Evolutionary conservation across 1,284 basidiomycete genomes (phyloP).

Genomic region (Fomitopsis schrenkii): DNA sequence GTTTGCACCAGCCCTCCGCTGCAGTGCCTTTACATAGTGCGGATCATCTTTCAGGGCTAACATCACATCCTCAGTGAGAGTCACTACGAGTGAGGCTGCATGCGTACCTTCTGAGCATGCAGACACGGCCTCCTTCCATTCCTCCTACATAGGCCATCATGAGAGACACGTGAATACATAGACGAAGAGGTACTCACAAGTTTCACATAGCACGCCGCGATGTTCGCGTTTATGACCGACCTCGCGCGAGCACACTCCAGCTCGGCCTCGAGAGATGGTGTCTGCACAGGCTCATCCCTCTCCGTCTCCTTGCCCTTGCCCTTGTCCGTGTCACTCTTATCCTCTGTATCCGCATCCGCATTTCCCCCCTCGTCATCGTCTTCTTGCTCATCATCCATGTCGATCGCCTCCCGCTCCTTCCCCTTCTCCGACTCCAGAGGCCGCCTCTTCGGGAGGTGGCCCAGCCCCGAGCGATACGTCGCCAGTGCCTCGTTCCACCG

Average conservation of each 20-base stretch:
- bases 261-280: slow-evolving; percentile 32
- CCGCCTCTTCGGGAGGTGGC: slow-evolving; percentile 48
- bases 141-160: slow-evolving; percentile 42
- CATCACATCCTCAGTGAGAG: slow-evolving; percentile 4
- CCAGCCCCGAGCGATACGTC: slow-evolving; percentile 57
- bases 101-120: slow-evolving; percentile 69
- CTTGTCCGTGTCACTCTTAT: not conserved
- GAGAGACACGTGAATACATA: not conserved
- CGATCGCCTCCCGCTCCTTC: slow-evolving; percentile 28
- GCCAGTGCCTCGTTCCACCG: slow-evolving; percentile 65
- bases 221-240: slow-evolving; percentile 72
- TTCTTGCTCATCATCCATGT: slow-evolving; percentile 21
- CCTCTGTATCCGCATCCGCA: not conserved
- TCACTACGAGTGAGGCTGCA: slow-evolving; percentile 1
- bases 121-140: slow-evolving; percentile 71
- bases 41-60: slow-evolving; percentile 85
- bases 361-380: not conserved
- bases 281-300: slow-evolving; percentile 11
- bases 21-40: slow-evolving; percentile 82
- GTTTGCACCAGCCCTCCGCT: slow-evolving; percentile 83
- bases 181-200: slow-evolving; percentile 42
- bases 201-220: slow-evolving; percentile 77
- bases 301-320: slow-evolving; percentile 5
- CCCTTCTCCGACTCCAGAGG: slow-evolving; percentile 15
- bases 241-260: slow-evolving; percentile 51